A percentile compares a stretch with the other conserved stretches of the same genome.
These are phyloP conservation scores for Diaporthe aspalathi DNA, from an alignment of 2,329 filamentous ascomycete species.

Conservation along the genomic window DNA sequence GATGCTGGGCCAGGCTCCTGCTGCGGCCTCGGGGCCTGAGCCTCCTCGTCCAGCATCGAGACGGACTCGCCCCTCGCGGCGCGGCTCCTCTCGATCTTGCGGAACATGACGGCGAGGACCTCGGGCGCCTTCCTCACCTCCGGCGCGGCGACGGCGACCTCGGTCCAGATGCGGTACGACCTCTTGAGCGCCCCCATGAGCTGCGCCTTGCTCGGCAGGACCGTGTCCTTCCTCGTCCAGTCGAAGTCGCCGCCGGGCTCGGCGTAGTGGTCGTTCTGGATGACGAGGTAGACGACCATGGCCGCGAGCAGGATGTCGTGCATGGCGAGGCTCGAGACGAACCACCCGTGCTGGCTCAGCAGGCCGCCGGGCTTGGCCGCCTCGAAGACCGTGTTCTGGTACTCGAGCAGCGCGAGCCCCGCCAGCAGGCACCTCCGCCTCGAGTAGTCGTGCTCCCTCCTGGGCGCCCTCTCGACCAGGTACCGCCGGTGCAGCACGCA, in stretches of 20 bases:
- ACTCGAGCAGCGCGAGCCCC: slow-evolving; percentile 59
- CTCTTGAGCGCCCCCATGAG: slow-evolving; percentile 55
- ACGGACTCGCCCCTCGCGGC: slow-evolving; percentile 13
- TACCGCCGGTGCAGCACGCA: slow-evolving; percentile 68
- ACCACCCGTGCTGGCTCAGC: slow-evolving; percentile 65
- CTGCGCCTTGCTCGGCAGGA: slow-evolving; percentile 51
- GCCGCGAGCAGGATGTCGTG: slow-evolving; percentile 72
- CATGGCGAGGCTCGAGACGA: slow-evolving; percentile 66
- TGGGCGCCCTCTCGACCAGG: slow-evolving; percentile 56
- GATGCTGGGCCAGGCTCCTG: background rate
- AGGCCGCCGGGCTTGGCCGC: slow-evolving; percentile 65
- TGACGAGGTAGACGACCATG: slow-evolving; percentile 68
- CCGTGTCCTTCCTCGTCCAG: slow-evolving; percentile 50
- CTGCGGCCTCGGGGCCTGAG: background rate
- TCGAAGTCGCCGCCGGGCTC: slow-evolving; percentile 49
- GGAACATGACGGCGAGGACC: slow-evolving; percentile 59
- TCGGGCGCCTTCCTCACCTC: slow-evolving; percentile 60
- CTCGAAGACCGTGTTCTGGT: slow-evolving; percentile 60
- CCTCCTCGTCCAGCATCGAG: slow-evolving; percentile 2
- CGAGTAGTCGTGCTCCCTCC: slow-evolving; percentile 63
- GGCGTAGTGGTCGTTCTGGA: slow-evolving; percentile 56
- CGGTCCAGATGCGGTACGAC: slow-evolving; percentile 58
- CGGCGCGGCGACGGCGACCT: slow-evolving; percentile 50
- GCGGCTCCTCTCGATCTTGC: slow-evolving; percentile 48
- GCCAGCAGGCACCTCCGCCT: slow-evolving; percentile 62